phyloP scores from a whole-genome alignment of 164 flowering plant genomes.

The Macadamia tetraphylla region DNA sequence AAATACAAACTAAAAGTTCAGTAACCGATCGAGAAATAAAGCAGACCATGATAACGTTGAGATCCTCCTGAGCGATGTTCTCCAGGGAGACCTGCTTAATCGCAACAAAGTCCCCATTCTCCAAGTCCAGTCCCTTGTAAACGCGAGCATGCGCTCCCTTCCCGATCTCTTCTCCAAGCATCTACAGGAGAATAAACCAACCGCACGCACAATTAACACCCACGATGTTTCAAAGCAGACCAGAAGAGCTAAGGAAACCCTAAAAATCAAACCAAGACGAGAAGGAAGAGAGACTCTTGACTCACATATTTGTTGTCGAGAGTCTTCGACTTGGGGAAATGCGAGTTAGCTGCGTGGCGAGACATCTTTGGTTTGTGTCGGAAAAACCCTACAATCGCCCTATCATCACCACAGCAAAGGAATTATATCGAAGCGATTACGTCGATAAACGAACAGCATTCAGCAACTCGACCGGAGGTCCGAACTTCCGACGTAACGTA shows the following conservation, averaged over 20 bases:
- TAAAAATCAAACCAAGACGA: too few species aligned
- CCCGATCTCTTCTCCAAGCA: constrained; percentile 99
- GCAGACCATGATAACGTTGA: constrained; percentile 89
- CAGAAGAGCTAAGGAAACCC: too few species aligned
- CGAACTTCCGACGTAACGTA: too few species aligned
- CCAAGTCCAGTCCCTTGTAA: constrained; percentile 97
- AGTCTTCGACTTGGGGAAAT: constrained; percentile 83
- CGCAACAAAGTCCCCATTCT: constrained; percentile 97
- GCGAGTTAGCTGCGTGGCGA: constrained; percentile 58
- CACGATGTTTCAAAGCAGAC: neutral
- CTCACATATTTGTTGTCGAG: constrained; percentile 95
- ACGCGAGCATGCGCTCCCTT: constrained; percentile 99
- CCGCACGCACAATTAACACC: constrained; percentile 4
- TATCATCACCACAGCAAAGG: too few species aligned
- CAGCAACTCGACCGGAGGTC: too few species aligned
- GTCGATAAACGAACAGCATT: too few species aligned
- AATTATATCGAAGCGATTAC: too few species aligned
- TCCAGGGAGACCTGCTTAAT: constrained; percentile 98
- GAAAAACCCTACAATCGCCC: neutral
- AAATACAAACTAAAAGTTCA: neutral
- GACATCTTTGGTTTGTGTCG: constrained; percentile 44
- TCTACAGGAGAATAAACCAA: constrained; percentile 33
- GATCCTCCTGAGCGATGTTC: constrained; percentile 95
- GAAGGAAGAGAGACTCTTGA: neutral
- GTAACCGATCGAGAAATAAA: constrained; percentile 4